Evolutionary conservation across 2,329 filamentous ascomycete species (phyloP), one percentile per base, ranked within the genome.

Genomic region (Coccinonectria pachysandricola): DNA sequence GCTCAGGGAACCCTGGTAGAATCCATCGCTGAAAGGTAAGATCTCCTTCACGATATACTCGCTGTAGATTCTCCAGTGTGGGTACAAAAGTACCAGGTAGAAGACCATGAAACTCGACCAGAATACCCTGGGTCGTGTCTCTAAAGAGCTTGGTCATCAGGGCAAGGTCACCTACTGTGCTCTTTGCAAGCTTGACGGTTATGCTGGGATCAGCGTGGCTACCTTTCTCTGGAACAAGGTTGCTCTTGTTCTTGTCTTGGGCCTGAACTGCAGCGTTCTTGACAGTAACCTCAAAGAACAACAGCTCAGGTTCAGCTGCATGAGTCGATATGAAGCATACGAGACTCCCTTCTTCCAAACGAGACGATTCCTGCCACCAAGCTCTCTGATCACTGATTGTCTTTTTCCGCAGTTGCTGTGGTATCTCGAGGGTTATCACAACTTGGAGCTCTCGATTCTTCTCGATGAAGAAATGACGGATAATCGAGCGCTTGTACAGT

Each of bases 21-120:
- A 40, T 31, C 34, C 33, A 36, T 4, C 23, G 13, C 3, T 22
- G 26, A 9, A 31, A 35, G 2, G 36, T 19, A 2, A 36, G 16
- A 4, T 34, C 25, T 2, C 33, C 33, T 6, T 22, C 19, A 1
- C 19, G n/a, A 7, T 31, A 22, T 7, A 40, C 39, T n/a, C 6
- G 16, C 9, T 35, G 34, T 0, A 39, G 19, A 4, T 27, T 37
- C 8, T 17, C 17, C 3, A 40, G 24, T 3, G 32, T 32, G 1
- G 31, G 36, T 12, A 24, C 12, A 6, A 37, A 40, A 2, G 38
- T 37, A 2, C 22, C 31, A 1, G 26, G 36, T 4, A 40, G 24
- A 4, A 40, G 5, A 1, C 30, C 31, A 5, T 32, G 36, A 25
- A 40, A 40, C 5, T 37, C 36, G 0, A 40, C 23, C 1, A 40